phyloP scores from a whole-genome alignment of 805 yeast genomes.

The Cyberlindnera japonica region DNA sequence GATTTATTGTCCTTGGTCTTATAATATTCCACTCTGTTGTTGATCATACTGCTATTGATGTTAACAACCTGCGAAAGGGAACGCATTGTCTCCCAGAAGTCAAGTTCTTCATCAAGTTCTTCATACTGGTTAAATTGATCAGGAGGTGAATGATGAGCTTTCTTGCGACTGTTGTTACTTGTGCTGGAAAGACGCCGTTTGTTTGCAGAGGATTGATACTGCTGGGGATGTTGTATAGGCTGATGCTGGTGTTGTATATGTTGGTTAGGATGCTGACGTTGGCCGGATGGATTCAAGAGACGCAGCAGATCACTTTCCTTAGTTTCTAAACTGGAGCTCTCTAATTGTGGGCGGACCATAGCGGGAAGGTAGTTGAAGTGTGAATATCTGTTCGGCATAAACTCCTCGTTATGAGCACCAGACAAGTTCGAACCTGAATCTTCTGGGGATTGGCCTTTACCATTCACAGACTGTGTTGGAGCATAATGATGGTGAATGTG shows the following conservation, averaged over 20 bases:
- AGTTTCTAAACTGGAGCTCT: constrained; percentile 44
- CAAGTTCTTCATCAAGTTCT: constrained; percentile 58
- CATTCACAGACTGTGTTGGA: constrained; percentile 28
- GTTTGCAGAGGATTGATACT: constrained; percentile 4
- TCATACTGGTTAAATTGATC: constrained; percentile 30
- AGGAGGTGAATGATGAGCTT: constrained; percentile 7
- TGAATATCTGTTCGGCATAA: constrained; percentile 50
- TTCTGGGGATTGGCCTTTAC: constrained; percentile 21
- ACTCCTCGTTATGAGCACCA: constrained; percentile 18
- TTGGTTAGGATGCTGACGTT: constrained; percentile 11
- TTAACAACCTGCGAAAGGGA: constrained; percentile 43
- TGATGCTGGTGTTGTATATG: constrained; percentile 11
- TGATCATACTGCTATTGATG: constrained; percentile 17
- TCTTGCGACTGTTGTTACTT: constrained; percentile 19
- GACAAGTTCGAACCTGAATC: constrained; percentile 25
- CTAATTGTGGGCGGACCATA: constrained; percentile 66
- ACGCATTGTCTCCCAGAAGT: constrained; percentile 70
- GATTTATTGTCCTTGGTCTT: constrained; percentile 1
- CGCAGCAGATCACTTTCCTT: constrained; percentile 43
- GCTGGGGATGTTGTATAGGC: neutral
- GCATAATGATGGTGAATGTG: constrained; percentile 79
- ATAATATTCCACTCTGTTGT: constrained; percentile 7
- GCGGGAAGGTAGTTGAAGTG: constrained; percentile 78
- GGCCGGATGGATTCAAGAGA: constrained; percentile 37
- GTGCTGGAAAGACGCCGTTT: constrained; percentile 22